A percentile compares a stretch with the other conserved stretches of the same genome.
These are phyloP conservation scores for Kazachstania psychrophila DNA, from an alignment of 805 yeast species.

Conservation along the genomic window DNA sequence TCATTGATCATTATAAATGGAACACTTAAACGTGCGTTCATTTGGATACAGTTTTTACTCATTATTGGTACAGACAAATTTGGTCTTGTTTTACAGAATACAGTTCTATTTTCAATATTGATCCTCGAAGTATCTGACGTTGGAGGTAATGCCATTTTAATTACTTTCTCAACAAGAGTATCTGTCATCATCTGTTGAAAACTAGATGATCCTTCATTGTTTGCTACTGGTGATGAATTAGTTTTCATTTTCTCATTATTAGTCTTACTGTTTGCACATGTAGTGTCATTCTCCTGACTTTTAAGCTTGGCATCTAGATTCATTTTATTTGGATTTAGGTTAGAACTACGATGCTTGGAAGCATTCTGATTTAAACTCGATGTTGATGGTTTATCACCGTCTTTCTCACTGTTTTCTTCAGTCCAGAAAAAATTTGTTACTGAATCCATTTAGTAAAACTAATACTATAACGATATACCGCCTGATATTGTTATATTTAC, in stretches of 20 bases:
- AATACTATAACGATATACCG: too few relatives aligned
- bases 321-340: too few relatives aligned
- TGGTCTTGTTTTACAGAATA: slow-evolving; percentile 55
- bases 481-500: too few relatives aligned
- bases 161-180: slow-evolving; percentile 59
- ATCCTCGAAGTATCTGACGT: slow-evolving; percentile 38
- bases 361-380: too few relatives aligned
- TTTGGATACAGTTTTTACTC: slow-evolving; percentile 55
- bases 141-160: slow-evolving; percentile 66
- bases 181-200: slow-evolving; percentile 44
- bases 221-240: too few relatives aligned
- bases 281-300: background rate
- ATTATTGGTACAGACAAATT: slow-evolving; percentile 58
- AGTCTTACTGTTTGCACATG: background rate
- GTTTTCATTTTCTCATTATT: too few relatives aligned
- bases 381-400: background rate
- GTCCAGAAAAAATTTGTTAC: slow-evolving; percentile 10
- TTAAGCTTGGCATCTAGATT: too few relatives aligned
- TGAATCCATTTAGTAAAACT: too few relatives aligned
- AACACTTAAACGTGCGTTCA: slow-evolving; percentile 52
- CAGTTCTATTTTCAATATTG: slow-evolving; percentile 44
- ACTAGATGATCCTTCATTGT: slow-evolving; percentile 9
- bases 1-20: slow-evolving; percentile 57
- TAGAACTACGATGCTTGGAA: too few relatives aligned
- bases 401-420: slow-evolving; percentile 2